Evolutionary conservation across 495 filamentous ascomycete genomes (phyloP), one percentile per base, ranked within the genome.

Genomic region (Tuber borchii): DNA sequence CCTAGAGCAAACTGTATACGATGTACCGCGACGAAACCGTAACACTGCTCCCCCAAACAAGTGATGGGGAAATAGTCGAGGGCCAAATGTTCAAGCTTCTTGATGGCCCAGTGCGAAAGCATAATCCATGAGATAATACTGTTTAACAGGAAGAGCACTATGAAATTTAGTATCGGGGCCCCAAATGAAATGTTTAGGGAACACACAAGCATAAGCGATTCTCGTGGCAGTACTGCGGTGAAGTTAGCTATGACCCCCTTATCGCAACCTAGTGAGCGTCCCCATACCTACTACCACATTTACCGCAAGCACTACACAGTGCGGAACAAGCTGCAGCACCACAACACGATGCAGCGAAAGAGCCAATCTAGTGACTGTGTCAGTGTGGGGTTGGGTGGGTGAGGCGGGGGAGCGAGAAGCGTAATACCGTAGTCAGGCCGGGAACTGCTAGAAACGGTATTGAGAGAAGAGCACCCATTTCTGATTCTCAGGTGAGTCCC

Each of bases 61-160:
- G 88, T 90, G 80, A 99, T 95, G 80, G 92, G 92, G 85, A 99
- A 93, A 83, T 97, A 97, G 85, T 98, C 93, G 71, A 99, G 87
- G 43, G 93, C 95, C 70, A 98, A 84, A 78, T 95, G 89, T 83
- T 97, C 90, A 16, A 99, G 86, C 82, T 97, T 97, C 81, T 97
- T 94, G 84, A 97, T 91, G 22, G 95, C 95, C 95, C 96, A 99
- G 76, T 93, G 93, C 14, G 95, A 98, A 87, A 98, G 94, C 94
- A 98, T 97, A 46, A 99, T 92, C 95, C 95, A 99, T 43, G 96
- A 95, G 70, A 97, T 83, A 77, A 97, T 97, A 70, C 94, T 97
- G 88, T 99, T 98, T 86, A 97, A 84, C 77, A 98, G 89, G 73
- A 99, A 93, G 81, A 99, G 92, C 83, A 97, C 79, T 81, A 68